Base-by-base conservation (phyloP, 345 rosid genomes). In the Odontarrhena argentea region DNA sequence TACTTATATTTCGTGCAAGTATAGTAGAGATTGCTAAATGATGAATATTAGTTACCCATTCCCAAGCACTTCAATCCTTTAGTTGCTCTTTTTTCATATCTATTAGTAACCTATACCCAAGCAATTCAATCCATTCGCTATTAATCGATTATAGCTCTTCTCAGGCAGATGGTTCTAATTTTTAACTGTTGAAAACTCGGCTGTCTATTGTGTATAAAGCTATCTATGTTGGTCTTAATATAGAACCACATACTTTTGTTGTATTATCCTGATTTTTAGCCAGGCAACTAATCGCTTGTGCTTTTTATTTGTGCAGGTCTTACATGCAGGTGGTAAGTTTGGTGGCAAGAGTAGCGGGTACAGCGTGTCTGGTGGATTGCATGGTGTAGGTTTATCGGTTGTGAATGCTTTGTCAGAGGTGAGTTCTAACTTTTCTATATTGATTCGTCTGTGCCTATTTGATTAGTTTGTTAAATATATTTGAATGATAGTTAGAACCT, bases 381-480 rank as follows among this genome's bases (percentile, higher is more conserved):
- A 94, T 58, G 99, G 99, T 67, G 99, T 94, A 44, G 99, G 99
- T 60, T 85, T 94, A 68, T 94, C 97, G 5, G 99, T 94, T 75
- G 99, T 94, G 55, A 94, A 94, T 83, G 96, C 97, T 41, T 80
- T 91, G 74, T 94, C 99, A 36, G 96, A 91, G 97, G 97, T 94
- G 57, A 51, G 82, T 46, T 64, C 67, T 48, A 50, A 49, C 9
- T 18, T 35, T 49, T 67, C 52, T 37, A 54, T 25, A 61, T 22
- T 71, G 43, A 47, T 34, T 22, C 5, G 22, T 52, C 9, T 25
- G 26, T 42, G 45, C 30, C 11, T 13, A 1, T 38, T 56, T 30
- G 47, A 26, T 38, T 47, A 32, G 52, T 49, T 48, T 50, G 38
- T 5, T 36, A 52, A 15, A 43, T 11, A 15, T 11, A 15, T 28